Percentiles rank a stretch among this genome's conserved stretches.
Conservation (phyloP, 352 stramenopile genomes). For the Thalassiosira exigua region DNA sequence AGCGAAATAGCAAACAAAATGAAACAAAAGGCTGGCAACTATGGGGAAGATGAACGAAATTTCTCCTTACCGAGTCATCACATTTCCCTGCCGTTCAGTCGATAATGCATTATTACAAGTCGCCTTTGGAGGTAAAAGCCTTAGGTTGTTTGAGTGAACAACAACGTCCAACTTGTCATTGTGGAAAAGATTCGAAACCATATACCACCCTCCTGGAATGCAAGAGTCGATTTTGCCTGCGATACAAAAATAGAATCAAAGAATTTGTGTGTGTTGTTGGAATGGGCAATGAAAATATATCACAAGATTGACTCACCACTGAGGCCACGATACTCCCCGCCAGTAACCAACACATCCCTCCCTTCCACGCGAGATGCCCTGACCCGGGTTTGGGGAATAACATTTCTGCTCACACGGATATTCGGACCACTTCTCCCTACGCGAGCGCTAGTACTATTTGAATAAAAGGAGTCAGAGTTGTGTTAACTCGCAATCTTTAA, state of each 20-base stretch:
- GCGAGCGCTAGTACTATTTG: conserved; percentile 2
- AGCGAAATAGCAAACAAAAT: conserved; percentile 1
- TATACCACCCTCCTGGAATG: conserved; percentile 57
- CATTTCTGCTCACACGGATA: conserved; percentile 36
- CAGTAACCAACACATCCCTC: conserved; percentile 46
- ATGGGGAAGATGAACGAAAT: background rate
- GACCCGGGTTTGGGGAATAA: conserved; percentile 51
- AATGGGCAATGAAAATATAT: background rate
- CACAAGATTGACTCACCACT: conserved; percentile 18
- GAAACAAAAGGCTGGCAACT: background rate
- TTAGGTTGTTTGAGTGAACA: conserved; percentile 34
- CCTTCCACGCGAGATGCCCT: conserved; percentile 36
- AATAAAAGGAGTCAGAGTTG: background rate
- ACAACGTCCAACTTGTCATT: conserved; percentile 33
- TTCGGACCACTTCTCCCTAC: conserved; percentile 45
- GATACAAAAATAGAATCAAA: too few relatives aligned
- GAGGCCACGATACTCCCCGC: conserved; percentile 41
- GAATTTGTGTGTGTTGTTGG: too few relatives aligned
- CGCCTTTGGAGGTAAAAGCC: conserved; percentile 36
- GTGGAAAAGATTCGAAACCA: conserved; percentile 50
- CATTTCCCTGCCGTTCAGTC: conserved; percentile 4
- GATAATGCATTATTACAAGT: background rate
- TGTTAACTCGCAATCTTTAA: background rate
- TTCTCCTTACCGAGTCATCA: conserved; percentile 28
- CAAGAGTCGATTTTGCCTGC: conserved; percentile 23